Evolutionary conservation across 2,329 filamentous ascomycete species (phyloP).

Genomic region (Cladophialophora chaetospira): DNA sequence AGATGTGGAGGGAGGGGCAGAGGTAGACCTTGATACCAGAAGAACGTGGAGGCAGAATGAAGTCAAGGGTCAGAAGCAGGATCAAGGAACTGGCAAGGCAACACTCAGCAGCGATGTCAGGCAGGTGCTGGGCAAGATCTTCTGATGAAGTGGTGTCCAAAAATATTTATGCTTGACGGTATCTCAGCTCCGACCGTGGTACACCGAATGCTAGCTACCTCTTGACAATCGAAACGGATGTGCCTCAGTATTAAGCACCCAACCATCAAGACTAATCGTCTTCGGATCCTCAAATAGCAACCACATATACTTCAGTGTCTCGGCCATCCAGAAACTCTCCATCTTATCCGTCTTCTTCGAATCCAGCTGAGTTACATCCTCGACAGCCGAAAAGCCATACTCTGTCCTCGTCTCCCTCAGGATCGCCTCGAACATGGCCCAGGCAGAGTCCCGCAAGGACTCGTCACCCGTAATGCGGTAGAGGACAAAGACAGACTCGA

Average conservation of each 20-base stretch:
- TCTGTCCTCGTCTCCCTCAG: conserved; percentile 46
- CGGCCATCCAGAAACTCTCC: conserved; percentile 36
- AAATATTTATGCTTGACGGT: not conserved
- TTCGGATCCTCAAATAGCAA: conserved; percentile 32
- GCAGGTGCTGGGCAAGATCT: conserved; percentile 51
- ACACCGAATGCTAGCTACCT: not conserved
- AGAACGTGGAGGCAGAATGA: conserved; percentile 48
- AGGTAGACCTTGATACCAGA: conserved; percentile 21
- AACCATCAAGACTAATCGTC: conserved; percentile 33
- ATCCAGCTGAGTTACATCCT: conserved; percentile 28
- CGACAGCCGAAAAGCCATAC: conserved; percentile 42
- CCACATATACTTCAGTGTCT: conserved; percentile 37
- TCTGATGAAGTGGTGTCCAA: conserved; percentile 33
- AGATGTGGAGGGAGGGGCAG: conserved; percentile 27
- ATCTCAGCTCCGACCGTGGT: not conserved
- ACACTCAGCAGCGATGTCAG: conserved; percentile 43
- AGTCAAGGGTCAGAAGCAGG: conserved; percentile 34
- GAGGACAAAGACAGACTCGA: conserved; percentile 62
- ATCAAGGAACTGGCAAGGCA: conserved; percentile 34
- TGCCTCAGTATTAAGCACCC: conserved; percentile 34
- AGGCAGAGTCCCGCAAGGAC: conserved; percentile 48
- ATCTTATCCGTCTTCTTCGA: conserved; percentile 28
- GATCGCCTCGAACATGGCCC: conserved; percentile 53
- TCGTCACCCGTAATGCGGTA: conserved; percentile 62
- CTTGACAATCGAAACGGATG: conserved; percentile 28